These are phyloP conservation scores for Ganoderma multipileum DNA, from an alignment of 1,284 basidiomycete genomes.

Conservation along the genomic window DNA sequence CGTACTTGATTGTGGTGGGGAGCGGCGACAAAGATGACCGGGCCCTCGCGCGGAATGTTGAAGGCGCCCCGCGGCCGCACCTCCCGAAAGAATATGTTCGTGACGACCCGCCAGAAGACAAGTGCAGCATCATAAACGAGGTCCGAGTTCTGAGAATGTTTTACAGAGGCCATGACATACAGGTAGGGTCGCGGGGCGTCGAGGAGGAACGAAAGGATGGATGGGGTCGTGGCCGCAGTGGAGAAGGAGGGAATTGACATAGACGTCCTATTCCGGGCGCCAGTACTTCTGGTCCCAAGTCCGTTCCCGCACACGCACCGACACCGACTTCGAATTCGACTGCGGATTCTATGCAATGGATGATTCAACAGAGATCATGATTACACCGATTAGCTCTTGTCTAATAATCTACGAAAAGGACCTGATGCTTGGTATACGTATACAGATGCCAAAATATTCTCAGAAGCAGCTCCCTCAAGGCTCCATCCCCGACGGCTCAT, in stretches of 20 bases:
- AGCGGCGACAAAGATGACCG: constrained; percentile 96
- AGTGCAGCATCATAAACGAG: constrained; percentile 69
- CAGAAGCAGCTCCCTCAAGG: constrained; percentile 15
- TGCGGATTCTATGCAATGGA: too few species aligned
- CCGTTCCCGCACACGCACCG: not conserved
- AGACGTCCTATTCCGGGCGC: not conserved
- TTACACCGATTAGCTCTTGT: constrained; percentile 31
- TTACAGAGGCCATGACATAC: constrained; percentile 19
- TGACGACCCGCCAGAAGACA: constrained; percentile 84
- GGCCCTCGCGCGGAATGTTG: constrained; percentile 92
- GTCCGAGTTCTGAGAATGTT: constrained; percentile 29
- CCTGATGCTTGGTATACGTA: constrained; percentile 36
- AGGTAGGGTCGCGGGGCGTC: constrained; percentile 20
- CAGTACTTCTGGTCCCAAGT: not conserved
- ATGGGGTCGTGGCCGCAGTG: constrained; percentile 22
- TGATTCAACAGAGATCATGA: constrained; percentile 1
- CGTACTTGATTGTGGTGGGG: constrained; percentile 95
- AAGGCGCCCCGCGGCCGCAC: constrained; percentile 94
- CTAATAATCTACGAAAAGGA: constrained; percentile 29
- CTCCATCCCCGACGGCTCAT: constrained; percentile 11
- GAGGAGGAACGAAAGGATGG: constrained; percentile 11
- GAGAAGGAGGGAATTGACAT: constrained; percentile 6
- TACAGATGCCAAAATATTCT: constrained; percentile 31
- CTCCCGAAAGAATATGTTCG: constrained; percentile 98
- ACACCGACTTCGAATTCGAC: not conserved